Base-by-base conservation (phyloP, 306 rosid genomes). In the Citrullus mucosospermus region DNA sequence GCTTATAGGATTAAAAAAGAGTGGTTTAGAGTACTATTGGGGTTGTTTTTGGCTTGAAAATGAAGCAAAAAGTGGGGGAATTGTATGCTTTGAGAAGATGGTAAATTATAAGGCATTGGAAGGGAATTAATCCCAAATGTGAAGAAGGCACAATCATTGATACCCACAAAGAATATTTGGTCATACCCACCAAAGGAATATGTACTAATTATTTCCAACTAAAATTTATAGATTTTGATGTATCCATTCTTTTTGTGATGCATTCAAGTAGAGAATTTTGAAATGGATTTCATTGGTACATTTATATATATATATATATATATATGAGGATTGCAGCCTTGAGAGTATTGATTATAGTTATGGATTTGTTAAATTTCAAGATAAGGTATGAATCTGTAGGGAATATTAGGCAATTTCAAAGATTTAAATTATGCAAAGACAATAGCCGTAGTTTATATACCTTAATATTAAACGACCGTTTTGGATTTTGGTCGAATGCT, bases 31-130 rank as follows among this genome's bases (percentile, higher is more conserved):
- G 53, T 36, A n/a, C 53, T 50, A 65, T 44, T 78, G 80, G 80
- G 58, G 46, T 36, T 78, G 75, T 36, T 62, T 62, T 66, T 78
- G 63, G 81, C 76, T 66, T 78, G 76, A 65, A 68, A 43, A 48
- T 78, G 53, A 78, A 78, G 76, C 81, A 78, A 78, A 50, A 56
- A 53, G 81, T 61, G 34, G 76, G 81, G 59, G 76, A 78, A 66
- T 65, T 65, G 54, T 77, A 78, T 78, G 81, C 81, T 78, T 53
- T 67, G 54, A 70, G 80, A 48, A 20, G 17, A 73, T 78, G 71
- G 80, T 61, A 46, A 78, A 61, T 73, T 50, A 59, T 59, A 44
- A 63, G 56, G 58, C 39, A 59, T 78, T 25, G 44, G n/a, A 62
- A 43, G 80, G 74, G 80, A 78, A 78, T 62, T 73, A 73, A 51